These are phyloP conservation scores for Solanum pimpinellifolium DNA, from an alignment of 257 asterid species.

Conservation along the genomic window DNA sequence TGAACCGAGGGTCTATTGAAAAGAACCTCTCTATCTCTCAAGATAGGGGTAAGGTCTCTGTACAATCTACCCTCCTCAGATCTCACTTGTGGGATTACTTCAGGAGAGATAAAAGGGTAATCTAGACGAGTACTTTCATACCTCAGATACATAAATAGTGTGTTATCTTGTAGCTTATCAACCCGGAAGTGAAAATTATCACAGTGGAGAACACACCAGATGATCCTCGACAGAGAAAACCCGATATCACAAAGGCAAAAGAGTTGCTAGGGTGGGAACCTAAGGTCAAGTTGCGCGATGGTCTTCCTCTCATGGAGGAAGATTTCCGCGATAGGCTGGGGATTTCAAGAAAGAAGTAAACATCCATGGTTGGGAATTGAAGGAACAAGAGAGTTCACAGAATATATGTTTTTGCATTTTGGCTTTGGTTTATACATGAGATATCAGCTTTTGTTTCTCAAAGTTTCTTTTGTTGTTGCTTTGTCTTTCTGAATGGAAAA, in stretches of 20 bases:
- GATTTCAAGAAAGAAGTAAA: constrained; percentile 27
- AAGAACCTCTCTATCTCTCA: background rate
- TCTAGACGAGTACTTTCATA: background rate
- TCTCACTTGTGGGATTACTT: background rate
- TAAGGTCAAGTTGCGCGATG: constrained; percentile 61
- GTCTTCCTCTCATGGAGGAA: constrained; percentile 93
- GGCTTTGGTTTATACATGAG: background rate
- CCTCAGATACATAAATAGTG: background rate
- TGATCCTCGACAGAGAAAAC: constrained; percentile 95
- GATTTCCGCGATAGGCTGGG: constrained; percentile 80
- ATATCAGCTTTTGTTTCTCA: background rate
- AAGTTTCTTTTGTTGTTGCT: background rate
- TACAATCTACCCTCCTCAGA: background rate
- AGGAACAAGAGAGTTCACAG: background rate
- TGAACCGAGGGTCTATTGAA: background rate
- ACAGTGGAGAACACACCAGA: constrained; percentile 93
- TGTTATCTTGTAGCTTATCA: constrained; percentile 48
- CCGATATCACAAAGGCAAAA: constrained; percentile 81
- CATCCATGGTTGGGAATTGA: background rate
- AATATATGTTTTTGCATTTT: background rate
- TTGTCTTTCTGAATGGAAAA: background rate
- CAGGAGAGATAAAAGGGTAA: background rate
- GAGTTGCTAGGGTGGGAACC: constrained; percentile 91
- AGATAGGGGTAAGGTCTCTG: background rate
- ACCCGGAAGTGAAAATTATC: constrained; percentile 59